Conservation (phyloP, 2,329 filamentous ascomycete species). For the Pestalotiopsis sp. region DNA sequence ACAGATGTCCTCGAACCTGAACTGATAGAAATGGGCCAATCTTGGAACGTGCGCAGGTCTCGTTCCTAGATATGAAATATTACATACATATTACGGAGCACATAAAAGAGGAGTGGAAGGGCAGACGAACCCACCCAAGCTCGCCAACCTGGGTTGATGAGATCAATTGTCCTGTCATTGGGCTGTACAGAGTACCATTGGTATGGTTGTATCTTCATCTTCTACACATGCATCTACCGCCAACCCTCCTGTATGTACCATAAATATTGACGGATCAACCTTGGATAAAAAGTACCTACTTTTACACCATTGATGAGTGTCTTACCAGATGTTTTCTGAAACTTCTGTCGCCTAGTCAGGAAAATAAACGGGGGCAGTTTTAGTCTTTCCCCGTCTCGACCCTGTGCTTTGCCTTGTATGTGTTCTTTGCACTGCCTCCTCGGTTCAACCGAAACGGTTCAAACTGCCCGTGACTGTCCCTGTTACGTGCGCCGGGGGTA, state of each 20-base stretch:
- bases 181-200: background rate
- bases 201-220: background rate
- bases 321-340: constrained; percentile 1
- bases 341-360: background rate
- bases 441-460: constrained; percentile 1
- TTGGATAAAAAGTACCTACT: background rate
- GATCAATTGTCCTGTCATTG: background rate
- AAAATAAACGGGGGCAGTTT: background rate
- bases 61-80: background rate
- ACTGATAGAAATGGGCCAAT: background rate
- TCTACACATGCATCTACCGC: too few relatives aligned
- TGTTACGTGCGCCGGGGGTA: constrained; percentile 5
- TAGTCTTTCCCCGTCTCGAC: background rate
- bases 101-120: background rate
- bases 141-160: background rate
- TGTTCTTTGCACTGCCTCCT: constrained; percentile 1
- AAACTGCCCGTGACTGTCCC: constrained; percentile 4
- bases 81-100: background rate
- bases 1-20: background rate
- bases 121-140: background rate
- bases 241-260: background rate
- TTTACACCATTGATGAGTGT: background rate
- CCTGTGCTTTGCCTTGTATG: background rate
- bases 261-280: background rate
- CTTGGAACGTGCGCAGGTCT: background rate